Percentiles rank a stretch among this genome's conserved stretches.
phyloP scores from a whole-genome alignment of 148 eudicot genomes.

The Hydrangea macrophylla region DNA sequence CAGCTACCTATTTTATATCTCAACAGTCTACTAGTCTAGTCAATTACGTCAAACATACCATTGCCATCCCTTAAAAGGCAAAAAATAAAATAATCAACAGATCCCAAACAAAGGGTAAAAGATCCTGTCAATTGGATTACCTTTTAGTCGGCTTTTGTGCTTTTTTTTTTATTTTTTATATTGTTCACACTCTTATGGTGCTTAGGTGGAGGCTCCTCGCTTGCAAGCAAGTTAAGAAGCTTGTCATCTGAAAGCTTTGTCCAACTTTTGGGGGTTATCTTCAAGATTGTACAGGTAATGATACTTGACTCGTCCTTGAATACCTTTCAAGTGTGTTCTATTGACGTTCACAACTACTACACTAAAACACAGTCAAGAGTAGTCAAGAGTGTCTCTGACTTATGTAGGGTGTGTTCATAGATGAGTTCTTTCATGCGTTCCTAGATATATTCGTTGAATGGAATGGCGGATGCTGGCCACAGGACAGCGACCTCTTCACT shows the following conservation, averaged over 20 bases:
- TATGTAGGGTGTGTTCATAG: neutral
- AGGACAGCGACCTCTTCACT: too few species aligned
- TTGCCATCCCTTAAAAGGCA: too few species aligned
- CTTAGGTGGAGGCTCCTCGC: conserved; percentile 74
- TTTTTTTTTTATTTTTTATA: neutral
- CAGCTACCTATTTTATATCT: too few species aligned
- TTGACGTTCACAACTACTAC: neutral
- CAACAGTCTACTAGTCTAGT: too few species aligned
- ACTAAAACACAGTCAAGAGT: neutral
- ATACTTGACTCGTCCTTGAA: conserved; percentile 21
- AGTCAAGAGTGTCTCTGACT: neutral
- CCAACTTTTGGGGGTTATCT: conserved; percentile 68
- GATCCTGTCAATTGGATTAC: too few species aligned
- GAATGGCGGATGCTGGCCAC: neutral
- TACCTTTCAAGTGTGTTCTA: neutral
- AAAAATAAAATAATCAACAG: too few species aligned
- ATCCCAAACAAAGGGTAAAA: too few species aligned
- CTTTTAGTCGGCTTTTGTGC: neutral
- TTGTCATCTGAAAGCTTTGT: conserved; percentile 77
- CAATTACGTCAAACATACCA: too few species aligned
- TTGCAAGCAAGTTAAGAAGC: conserved; percentile 78
- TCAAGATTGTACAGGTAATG: conserved; percentile 85
- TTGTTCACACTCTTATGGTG: conserved; percentile 15
- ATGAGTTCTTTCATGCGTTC: neutral
- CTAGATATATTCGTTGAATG: neutral